These are phyloP conservation scores for Chionographis japonica DNA, from an alignment of 106 monocot species.

Conservation along the genomic window DNA sequence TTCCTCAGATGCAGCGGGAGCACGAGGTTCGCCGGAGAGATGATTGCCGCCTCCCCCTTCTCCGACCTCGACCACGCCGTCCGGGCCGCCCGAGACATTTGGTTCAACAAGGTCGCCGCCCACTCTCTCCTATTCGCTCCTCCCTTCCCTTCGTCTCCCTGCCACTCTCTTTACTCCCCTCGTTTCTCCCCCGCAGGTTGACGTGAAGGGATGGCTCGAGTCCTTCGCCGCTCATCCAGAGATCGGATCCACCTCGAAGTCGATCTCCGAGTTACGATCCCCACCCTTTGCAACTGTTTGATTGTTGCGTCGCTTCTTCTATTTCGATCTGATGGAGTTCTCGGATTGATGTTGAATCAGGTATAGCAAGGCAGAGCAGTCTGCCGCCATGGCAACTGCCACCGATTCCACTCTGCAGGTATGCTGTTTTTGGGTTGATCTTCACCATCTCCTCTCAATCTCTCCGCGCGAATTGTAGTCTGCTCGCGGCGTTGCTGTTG, in stretches of 20 bases:
- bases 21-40: conserved; percentile 47
- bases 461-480: neutral
- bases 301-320: neutral
- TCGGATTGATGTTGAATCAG: conserved; percentile 25
- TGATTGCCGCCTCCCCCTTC: conserved; percentile 50
- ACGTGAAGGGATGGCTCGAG: conserved; percentile 64
- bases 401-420: conserved; percentile 47
- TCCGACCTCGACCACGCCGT: conserved; percentile 45
- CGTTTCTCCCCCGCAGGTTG: conserved; percentile 23
- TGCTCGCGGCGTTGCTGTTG: neutral
- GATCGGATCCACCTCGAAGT: conserved; percentile 48
- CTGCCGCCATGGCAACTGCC: conserved; percentile 56
- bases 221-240: conserved; percentile 53
- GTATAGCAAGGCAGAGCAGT: conserved; percentile 82
- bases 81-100: conserved; percentile 45
- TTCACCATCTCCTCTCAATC: neutral
- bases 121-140: conserved; percentile 49
- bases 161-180: neutral
- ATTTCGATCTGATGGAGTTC: neutral
- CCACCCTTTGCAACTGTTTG: neutral
- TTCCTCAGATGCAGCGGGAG: conserved; percentile 49
- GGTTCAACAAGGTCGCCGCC: conserved; percentile 57
- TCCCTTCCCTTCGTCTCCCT: conserved; percentile 38
- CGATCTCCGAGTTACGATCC: conserved; percentile 34
- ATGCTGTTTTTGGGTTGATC: conserved; percentile 1